phyloP scores from a whole-genome alignment of 352 stramenopile species.

The Pythium aquatile region DNA sequence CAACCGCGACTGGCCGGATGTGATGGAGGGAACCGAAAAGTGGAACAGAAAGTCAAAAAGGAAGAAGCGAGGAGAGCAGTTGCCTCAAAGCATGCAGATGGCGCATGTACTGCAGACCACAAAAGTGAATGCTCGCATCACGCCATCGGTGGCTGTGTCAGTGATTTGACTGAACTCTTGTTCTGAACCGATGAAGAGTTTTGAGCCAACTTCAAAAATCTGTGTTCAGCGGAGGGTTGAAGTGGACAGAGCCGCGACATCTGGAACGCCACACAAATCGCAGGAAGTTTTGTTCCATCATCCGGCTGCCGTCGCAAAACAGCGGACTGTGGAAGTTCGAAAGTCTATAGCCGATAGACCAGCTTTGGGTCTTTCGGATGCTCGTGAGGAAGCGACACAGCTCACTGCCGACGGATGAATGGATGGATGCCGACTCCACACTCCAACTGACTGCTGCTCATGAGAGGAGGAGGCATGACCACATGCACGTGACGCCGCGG shows the following conservation, averaged over 20 bases:
- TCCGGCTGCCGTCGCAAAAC: neutral
- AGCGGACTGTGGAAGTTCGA: neutral
- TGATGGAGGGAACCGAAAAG: neutral
- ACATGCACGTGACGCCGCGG: neutral
- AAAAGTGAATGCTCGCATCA: neutral
- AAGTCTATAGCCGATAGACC: neutral
- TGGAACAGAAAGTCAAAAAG: neutral
- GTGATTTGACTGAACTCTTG: neutral
- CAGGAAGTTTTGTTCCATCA: neutral
- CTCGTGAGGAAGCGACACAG: neutral
- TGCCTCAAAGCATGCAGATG: neutral
- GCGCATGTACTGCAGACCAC: neutral
- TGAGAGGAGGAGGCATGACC: neutral
- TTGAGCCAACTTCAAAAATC: constrained; percentile 8
- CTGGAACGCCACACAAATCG: neutral
- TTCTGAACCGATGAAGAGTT: constrained; percentile 1
- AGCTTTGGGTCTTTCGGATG: neutral
- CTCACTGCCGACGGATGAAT: neutral
- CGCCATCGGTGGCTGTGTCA: neutral
- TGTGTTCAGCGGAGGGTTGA: constrained; percentile 9
- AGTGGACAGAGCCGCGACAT: constrained; percentile 1
- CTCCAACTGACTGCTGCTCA: neutral
- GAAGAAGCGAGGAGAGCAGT: neutral
- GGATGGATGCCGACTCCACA: neutral
- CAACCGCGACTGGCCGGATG: neutral